Evolutionary conservation across 140 eudicot genomes (phyloP).

Genomic region (Anethum foeniculum): DNA sequence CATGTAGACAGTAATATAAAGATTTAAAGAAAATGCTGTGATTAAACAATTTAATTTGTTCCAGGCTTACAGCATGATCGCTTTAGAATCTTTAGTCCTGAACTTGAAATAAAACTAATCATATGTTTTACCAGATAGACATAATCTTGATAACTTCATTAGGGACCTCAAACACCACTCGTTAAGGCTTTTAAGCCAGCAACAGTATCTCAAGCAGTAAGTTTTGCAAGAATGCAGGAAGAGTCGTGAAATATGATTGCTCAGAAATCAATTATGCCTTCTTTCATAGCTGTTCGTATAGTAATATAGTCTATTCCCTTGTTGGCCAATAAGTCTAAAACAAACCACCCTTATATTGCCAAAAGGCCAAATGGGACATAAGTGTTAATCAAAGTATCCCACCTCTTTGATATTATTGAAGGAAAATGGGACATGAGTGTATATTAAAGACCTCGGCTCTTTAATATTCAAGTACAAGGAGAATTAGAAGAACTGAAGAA

Average conservation of each 20-base stretch:
- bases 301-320: too few relatives aligned
- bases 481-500: not conserved
- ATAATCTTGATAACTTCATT: not conserved
- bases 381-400: not conserved
- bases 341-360: too few relatives aligned
- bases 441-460: too few relatives aligned
- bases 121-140: too few relatives aligned
- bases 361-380: too few relatives aligned
- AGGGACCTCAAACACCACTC: not conserved
- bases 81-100: not conserved
- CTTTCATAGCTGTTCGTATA: not conserved
- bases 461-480: not conserved
- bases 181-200: not conserved
- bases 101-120: too few relatives aligned
- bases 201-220: not conserved
- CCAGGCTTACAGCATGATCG: not conserved
- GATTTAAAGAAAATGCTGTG: not conserved
- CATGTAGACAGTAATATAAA: too few relatives aligned
- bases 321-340: too few relatives aligned
- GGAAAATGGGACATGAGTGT: too few relatives aligned
- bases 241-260: not conserved
- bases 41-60: not conserved
- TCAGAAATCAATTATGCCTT: too few relatives aligned
- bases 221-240: not conserved
- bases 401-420: not conserved